Percentiles rank a stretch among this genome's conserved stretches.
These are phyloP conservation scores for Diaporthe aspalathi DNA, from an alignment of 2,329 filamentous ascomycete genomes.

Conservation along the genomic window DNA sequence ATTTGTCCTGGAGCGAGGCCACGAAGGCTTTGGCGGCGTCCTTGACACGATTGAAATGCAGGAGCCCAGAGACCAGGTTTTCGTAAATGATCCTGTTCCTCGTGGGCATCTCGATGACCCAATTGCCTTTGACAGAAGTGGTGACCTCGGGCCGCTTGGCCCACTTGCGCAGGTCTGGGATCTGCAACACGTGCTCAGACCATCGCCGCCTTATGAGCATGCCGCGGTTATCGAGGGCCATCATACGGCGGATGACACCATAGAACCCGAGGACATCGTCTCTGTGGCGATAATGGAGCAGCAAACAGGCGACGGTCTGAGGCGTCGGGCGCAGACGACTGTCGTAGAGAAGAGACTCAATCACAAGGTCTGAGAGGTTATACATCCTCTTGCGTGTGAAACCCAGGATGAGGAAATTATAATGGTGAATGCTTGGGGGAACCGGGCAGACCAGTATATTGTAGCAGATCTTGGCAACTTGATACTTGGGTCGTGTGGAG, in stretches of 20 bases:
- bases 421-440: conserved; percentile 75
- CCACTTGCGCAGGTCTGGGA: conserved; percentile 47
- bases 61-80: conserved; percentile 59
- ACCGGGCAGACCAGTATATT: conserved; percentile 73
- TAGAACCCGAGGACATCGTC: conserved; percentile 57
- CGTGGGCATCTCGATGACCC: conserved; percentile 54
- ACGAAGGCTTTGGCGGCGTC: conserved; percentile 58
- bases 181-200: conserved; percentile 47
- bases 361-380: conserved; percentile 63
- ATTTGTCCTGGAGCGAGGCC: conserved; percentile 51
- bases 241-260: conserved; percentile 57
- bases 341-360: conserved; percentile 60
- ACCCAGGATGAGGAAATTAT: conserved; percentile 77
- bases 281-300: conserved; percentile 61
- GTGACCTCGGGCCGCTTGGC: conserved; percentile 43
- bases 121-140: conserved; percentile 46
- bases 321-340: conserved; percentile 60
- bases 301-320: conserved; percentile 60
- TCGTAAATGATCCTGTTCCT: conserved; percentile 56
- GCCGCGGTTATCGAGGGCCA: conserved; percentile 56
- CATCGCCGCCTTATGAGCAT: conserved; percentile 52
- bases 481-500: conserved; percentile 42
- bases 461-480: conserved; percentile 65
- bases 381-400: conserved; percentile 65
- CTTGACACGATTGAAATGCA: conserved; percentile 59